Conservation (phyloP, 2,329 filamentous ascomycete genomes). For the Colletotrichum nymphaeae region DNA sequence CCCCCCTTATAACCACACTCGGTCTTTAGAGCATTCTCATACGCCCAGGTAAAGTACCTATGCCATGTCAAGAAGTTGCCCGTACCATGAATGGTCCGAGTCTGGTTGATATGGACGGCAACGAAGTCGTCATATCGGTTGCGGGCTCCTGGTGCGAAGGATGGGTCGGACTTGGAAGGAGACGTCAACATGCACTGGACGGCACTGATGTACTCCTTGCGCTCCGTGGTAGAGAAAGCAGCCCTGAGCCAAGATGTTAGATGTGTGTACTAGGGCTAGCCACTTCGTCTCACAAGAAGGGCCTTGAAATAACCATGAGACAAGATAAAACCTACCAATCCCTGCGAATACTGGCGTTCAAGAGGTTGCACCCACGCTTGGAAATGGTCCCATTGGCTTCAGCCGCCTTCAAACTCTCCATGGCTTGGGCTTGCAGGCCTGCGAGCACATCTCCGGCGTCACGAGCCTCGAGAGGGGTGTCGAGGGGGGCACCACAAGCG, state of each 20-base stretch:
- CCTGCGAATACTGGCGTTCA: slow-evolving; percentile 13
- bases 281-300: neutral
- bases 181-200: slow-evolving; percentile 33
- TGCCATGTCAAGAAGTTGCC: slow-evolving; percentile 36
- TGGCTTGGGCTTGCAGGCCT: slow-evolving; percentile 15
- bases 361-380: slow-evolving; percentile 12
- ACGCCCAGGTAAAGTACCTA: slow-evolving; percentile 32
- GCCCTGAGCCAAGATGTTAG: slow-evolving; percentile 30
- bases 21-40: slow-evolving; percentile 33
- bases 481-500: slow-evolving; percentile 2
- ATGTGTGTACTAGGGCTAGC: neutral
- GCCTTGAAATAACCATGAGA: neutral
- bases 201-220: slow-evolving; percentile 35
- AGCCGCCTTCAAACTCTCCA: slow-evolving; percentile 21
- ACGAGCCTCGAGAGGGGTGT: slow-evolving; percentile 15
- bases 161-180: slow-evolving; percentile 17
- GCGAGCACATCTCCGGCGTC: slow-evolving; percentile 13
- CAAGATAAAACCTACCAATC: slow-evolving; percentile 6
- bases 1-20: slow-evolving; percentile 36
- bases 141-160: slow-evolving; percentile 27
- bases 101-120: slow-evolving; percentile 35
- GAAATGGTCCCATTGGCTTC: slow-evolving; percentile 23
- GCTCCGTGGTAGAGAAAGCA: slow-evolving; percentile 38
- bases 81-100: slow-evolving; percentile 26
- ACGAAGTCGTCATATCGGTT: slow-evolving; percentile 37